phyloP scores from a whole-genome alignment of 2,329 filamentous ascomycete genomes.

The Claviceps paspali region DNA sequence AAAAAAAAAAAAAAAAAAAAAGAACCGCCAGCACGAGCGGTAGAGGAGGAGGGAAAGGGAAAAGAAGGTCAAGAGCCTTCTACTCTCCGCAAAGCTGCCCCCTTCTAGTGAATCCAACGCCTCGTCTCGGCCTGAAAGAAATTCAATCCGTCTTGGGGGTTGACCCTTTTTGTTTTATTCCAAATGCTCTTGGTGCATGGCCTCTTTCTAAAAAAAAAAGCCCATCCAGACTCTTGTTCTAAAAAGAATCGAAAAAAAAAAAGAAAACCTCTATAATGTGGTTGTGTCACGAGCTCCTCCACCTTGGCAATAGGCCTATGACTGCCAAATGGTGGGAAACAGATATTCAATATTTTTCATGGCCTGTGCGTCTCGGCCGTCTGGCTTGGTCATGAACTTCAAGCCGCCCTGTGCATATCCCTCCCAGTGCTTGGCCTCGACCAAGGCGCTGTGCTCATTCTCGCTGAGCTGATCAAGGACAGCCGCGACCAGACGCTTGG shows the following conservation, averaged over 20 bases:
- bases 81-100: no score
- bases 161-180: no score
- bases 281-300: neutral
- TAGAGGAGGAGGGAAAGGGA: no score
- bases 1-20: neutral
- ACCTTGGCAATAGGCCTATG: conserved; percentile 10
- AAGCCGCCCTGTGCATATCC: conserved; percentile 65
- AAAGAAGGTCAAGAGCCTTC: no score
- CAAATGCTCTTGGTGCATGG: no score
- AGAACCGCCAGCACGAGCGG: no score
- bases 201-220: no score
- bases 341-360: conserved; percentile 71
- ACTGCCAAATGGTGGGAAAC: conserved; percentile 64
- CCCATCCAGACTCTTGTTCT: neutral
- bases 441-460: conserved; percentile 58
- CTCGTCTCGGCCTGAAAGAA: no score
- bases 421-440: conserved; percentile 68
- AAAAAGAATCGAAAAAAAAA: neutral
- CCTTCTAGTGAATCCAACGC: no score
- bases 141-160: no score
- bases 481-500: conserved; percentile 66
- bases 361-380: conserved; percentile 57
- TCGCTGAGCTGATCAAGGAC: conserved; percentile 76
- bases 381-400: conserved; percentile 65
- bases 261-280: neutral